These are phyloP conservation scores for Teratosphaeria nubilosa DNA, from an alignment of 2,329 filamentous ascomycete genomes.

Conservation along the genomic window DNA sequence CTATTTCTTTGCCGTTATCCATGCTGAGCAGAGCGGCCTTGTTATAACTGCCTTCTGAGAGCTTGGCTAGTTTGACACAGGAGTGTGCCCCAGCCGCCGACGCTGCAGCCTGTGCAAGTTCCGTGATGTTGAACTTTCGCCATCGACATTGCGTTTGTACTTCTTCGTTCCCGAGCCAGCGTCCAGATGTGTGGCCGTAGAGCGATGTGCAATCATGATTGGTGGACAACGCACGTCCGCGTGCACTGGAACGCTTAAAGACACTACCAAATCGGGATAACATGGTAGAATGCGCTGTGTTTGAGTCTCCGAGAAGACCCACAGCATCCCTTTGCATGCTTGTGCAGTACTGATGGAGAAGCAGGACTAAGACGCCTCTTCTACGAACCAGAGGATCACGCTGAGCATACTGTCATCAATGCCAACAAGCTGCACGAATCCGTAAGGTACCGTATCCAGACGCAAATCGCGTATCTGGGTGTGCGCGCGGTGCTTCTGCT, in stretches of 20 bases:
- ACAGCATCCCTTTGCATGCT: neutral
- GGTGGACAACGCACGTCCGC: neutral
- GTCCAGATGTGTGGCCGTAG: neutral
- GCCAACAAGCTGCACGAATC: too few relatives aligned
- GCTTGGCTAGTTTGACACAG: neutral
- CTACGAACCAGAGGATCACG: too few relatives aligned
- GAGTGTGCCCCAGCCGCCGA: neutral
- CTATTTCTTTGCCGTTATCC: neutral
- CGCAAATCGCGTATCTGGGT: too few relatives aligned
- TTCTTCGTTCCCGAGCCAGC: neutral
- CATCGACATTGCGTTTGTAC: neutral
- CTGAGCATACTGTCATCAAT: too few relatives aligned
- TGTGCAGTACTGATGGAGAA: too few relatives aligned
- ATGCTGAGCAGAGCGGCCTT: neutral
- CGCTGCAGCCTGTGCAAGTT: neutral
- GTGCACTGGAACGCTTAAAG: neutral
- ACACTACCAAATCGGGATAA: neutral
- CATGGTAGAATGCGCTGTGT: neutral
- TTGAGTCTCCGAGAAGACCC: neutral
- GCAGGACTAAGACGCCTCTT: too few relatives aligned
- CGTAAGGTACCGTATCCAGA: too few relatives aligned
- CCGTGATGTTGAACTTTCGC: neutral
- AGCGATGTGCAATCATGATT: neutral
- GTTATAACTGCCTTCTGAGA: neutral
- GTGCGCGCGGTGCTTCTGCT: too few relatives aligned